phyloP scores from a whole-genome alignment of 164 flowering plant species.

The Nymphaea colorata region DNA sequence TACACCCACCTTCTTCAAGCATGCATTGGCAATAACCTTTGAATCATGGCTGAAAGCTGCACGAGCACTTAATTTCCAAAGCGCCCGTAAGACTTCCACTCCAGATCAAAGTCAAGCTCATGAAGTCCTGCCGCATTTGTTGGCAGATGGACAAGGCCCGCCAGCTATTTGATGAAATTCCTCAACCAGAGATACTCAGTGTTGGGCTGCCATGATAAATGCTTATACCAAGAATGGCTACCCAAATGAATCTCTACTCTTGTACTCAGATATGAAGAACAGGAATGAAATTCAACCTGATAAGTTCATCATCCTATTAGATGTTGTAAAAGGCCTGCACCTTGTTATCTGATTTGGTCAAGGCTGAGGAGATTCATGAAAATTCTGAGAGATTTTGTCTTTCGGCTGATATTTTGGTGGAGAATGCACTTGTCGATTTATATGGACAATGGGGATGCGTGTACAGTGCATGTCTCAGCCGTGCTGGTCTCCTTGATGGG shows the following conservation, averaged over 20 bases:
- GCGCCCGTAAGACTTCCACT: too few species aligned
- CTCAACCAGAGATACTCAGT: conserved; percentile 26
- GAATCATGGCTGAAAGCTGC: neutral
- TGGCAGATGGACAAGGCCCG: conserved; percentile 36
- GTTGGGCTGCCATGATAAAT: conserved; percentile 33
- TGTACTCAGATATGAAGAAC: conserved; percentile 15
- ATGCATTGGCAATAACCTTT: too few species aligned
- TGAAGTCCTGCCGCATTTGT: conserved; percentile 12
- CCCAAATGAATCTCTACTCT: conserved; percentile 26
- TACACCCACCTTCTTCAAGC: too few species aligned
- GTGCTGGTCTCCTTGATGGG: conserved; percentile 40
- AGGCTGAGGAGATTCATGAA: conserved; percentile 32
- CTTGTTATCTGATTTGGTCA: conserved; percentile 14
- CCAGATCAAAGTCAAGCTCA: too few species aligned
- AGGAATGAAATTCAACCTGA: conserved; percentile 20
- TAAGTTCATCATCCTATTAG: conserved; percentile 23
- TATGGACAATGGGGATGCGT: conserved; percentile 36
- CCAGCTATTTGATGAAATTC: conserved; percentile 38
- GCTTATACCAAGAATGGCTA: conserved; percentile 30
- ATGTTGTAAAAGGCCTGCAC: conserved; percentile 45
- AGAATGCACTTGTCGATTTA: conserved; percentile 44
- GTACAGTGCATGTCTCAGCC: conserved; percentile 29
- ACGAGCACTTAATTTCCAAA: neutral
- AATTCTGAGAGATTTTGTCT: conserved; percentile 28
- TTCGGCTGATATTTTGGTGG: conserved; percentile 15